Evolutionary conservation across 2,329 filamentous ascomycete genomes (phyloP).

Genomic region (Aspergillus brasiliensis): DNA sequence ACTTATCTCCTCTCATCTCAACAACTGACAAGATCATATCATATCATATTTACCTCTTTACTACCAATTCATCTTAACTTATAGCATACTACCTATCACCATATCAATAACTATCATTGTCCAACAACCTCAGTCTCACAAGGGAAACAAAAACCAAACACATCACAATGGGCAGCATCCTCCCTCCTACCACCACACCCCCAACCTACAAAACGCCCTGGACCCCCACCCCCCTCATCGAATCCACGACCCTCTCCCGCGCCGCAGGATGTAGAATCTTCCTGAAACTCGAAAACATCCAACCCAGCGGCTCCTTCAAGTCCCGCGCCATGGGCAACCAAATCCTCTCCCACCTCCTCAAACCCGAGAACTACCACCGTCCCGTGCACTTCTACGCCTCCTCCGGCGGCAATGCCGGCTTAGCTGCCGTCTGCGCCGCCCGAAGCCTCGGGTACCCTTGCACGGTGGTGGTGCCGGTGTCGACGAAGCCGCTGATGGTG

Average conservation of each 20-base stretch:
- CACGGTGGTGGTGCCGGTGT: conserved; percentile 73
- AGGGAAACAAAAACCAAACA: neutral
- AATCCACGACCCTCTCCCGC: conserved; percentile 67
- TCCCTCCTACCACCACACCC: conserved; percentile 28
- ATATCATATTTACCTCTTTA: neutral
- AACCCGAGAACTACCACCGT: conserved; percentile 43
- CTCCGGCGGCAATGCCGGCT: conserved; percentile 80
- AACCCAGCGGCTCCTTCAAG: conserved; percentile 86
- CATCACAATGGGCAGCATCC: conserved; percentile 40
- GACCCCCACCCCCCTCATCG: conserved; percentile 71
- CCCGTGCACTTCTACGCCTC: conserved; percentile 74
- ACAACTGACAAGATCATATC: neutral
- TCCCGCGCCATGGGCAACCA: conserved; percentile 74
- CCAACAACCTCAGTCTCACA: conserved; percentile 7
- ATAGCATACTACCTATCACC: no score
- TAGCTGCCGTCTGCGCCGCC: conserved; percentile 77
- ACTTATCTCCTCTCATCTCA: no score
- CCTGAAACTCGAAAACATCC: conserved; percentile 82
- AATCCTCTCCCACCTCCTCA: conserved; percentile 57
- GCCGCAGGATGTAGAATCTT: conserved; percentile 77
- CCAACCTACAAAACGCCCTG: conserved; percentile 55
- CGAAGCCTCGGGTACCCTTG: conserved; percentile 63
- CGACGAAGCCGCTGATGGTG: conserved; percentile 70
- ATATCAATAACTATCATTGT: neutral
- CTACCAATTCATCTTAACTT: neutral